Evolutionary conservation across 1,284 basidiomycete species (phyloP), one percentile per base, ranked within the genome.

Genomic region (Boletus semigastroideus): DNA sequence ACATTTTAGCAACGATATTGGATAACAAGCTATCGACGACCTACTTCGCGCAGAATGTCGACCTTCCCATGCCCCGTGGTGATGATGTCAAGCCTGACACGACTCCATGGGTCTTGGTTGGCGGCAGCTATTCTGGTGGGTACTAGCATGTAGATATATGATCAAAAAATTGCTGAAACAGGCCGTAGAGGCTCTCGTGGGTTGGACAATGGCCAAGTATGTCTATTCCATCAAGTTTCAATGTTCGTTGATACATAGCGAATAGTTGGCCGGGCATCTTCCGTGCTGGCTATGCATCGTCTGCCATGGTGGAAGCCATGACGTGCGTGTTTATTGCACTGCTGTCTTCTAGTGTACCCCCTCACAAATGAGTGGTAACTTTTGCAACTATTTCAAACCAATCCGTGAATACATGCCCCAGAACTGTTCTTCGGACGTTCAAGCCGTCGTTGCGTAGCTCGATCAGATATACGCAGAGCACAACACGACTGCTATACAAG

Each of bases 1-100:
- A 90, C 86, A 6, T 90, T 90, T 68, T 74, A 82, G 65, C 87
- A 90, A 66, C 77, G 87, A 34, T 90, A 77, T 68, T 87, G 83
- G 83, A 76, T 79, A 87, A 61, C 87, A 89, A 70, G 83, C 84
- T n/a, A 80, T 86, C 48, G 80, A 87, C 48, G 87, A 90, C 61
- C 67, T 87, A 85, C 68, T 90, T 90, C 60, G 78, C 84, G 14
- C 72, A 83, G 57, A 87, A 79, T 58, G 86, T 81, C 3, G 68
- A 79, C 28, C 73, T 89, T 34, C 81, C 86, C 1, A 83, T 84
- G 79, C 83, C 84, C 0, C 76, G 78, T 41, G 87, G 87, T 6
- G 75, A 79, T 54, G 62, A 70, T 11, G 72, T 87, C 11, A 76
- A 75, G 25, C 83, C 86, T 2, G 74, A 74, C 43, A 76, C 79